A percentile compares a stretch with the other conserved stretches of the same genome.
Evolutionary conservation across 2,329 filamentous ascomycete genomes (phyloP).

Genomic region (Aspergillus sp.): DNA sequence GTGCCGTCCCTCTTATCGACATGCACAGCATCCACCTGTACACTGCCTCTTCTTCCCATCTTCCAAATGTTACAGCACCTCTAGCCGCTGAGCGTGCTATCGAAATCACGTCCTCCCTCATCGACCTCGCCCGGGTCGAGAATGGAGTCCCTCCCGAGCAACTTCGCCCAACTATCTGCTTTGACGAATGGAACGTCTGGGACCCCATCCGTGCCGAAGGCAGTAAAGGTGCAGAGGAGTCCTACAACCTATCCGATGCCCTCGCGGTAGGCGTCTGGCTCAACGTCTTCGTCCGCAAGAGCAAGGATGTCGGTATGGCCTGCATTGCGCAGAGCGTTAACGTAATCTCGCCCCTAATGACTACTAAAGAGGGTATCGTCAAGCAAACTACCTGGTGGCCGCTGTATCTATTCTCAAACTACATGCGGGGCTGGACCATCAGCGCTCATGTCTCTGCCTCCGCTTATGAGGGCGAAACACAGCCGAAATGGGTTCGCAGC

Average conservation of each 20-base stretch:
- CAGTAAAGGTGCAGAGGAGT: slow-evolving; percentile 69
- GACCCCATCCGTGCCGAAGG: slow-evolving; percentile 70
- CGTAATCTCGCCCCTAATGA: slow-evolving; percentile 76
- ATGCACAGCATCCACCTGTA: slow-evolving; percentile 83
- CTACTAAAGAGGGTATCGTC: slow-evolving; percentile 60
- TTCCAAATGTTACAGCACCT: slow-evolving; percentile 62
- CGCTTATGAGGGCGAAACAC: slow-evolving; percentile 61
- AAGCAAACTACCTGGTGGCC: slow-evolving; percentile 78
- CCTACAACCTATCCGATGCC: slow-evolving; percentile 72
- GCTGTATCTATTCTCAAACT: slow-evolving; percentile 65
- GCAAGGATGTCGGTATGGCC: slow-evolving; percentile 71
- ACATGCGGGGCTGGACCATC: slow-evolving; percentile 72
- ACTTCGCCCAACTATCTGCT: slow-evolving; percentile 70
- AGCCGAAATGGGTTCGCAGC: slow-evolving; percentile 37
- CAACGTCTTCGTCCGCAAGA: slow-evolving; percentile 74
- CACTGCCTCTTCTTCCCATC: slow-evolving; percentile 59
- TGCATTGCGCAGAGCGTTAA: slow-evolving; percentile 78
- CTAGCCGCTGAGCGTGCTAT: slow-evolving; percentile 72
- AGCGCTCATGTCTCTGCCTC: slow-evolving; percentile 63
- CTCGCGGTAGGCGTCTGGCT: slow-evolving; percentile 74
- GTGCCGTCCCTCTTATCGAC: slow-evolving; percentile 57
- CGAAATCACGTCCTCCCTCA: slow-evolving; percentile 65
- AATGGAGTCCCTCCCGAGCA: slow-evolving; percentile 56
- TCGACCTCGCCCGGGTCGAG: slow-evolving; percentile 72
- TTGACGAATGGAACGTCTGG: slow-evolving; percentile 87